These are phyloP conservation scores for Yamadazyma diddensiae DNA, from an alignment of 1,139 yeast species.

Conservation along the genomic window DNA sequence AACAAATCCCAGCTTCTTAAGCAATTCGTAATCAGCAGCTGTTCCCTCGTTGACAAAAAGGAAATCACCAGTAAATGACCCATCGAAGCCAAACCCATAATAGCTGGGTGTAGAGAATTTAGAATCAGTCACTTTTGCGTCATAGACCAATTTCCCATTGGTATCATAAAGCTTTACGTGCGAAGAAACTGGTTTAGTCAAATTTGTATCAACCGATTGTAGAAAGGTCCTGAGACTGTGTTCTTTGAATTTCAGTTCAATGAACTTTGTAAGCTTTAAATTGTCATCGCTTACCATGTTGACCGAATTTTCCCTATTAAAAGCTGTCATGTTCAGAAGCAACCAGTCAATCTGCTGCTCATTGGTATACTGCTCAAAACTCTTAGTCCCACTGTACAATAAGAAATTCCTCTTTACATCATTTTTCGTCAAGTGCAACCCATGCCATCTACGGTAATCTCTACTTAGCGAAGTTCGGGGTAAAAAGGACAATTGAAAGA, in stretches of 20 bases:
- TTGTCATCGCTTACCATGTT: constrained; percentile 29
- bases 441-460: constrained; percentile 76
- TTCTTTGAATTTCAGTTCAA: constrained; percentile 24
- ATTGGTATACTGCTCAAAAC: constrained; percentile 22
- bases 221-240: constrained; percentile 27
- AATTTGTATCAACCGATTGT: constrained; percentile 18
- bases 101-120: constrained; percentile 35
- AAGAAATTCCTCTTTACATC: constrained; percentile 53
- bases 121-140: constrained; percentile 26
- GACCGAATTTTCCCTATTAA: constrained; percentile 17
- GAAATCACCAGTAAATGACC: constrained; percentile 23
- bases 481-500: constrained; percentile 68
- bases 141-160: constrained; percentile 21
- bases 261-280: constrained; percentile 22
- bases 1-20: constrained; percentile 19
- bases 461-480: constrained; percentile 86
- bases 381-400: constrained; percentile 23
- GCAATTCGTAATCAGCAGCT: constrained; percentile 25
- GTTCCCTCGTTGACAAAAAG: constrained; percentile 33
- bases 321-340: constrained; percentile 22
- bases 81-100: constrained; percentile 29
- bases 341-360: constrained; percentile 28
- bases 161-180: constrained; percentile 26
- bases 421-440: constrained; percentile 57
- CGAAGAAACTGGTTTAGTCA: constrained; percentile 24